Evolutionary conservation across 2,329 filamentous ascomycete genomes (phyloP), one percentile per base, ranked within the genome.

Genomic region (Penicillium sp.): DNA sequence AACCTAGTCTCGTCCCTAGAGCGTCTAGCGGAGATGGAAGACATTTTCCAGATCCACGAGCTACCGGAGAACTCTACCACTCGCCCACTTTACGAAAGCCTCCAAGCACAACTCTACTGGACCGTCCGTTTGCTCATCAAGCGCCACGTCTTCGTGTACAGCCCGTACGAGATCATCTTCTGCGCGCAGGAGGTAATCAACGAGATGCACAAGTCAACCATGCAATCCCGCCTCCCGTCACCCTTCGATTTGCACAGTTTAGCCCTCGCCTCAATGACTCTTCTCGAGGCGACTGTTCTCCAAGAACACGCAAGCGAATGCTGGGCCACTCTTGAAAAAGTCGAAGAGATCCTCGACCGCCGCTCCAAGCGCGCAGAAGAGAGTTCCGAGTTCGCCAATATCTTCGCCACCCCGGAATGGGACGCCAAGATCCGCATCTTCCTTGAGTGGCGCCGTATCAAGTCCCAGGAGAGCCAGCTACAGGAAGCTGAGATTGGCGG

Each of bases 331-430:
- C 70, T 87, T n/a, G 74, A 78, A 29, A 80, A 79, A 50, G 81
- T 83, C 4, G 79, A 83, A 51, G 72, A 75, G 11, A 74, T 82
- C 3, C 73, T 82, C 44, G 76, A 79, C 39, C 70, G 75, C 9
- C 78, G 81, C 23, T 76, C 70, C 23, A 73, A 72, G 60, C 63
- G 64, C 31, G 55, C 65, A 10, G 38, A 63, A 11, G 63, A 69
- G 27, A 63, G 63, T 2, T 57, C 65, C 9, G 75, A 77, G 50
- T 76, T 76, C 31, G 68, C 69, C 3, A 70, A 74, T 47, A 69
- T 77, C 25, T 76, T 77, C 57, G 65, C 68, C 19, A 76, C 74
- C 1, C 67, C 69, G 6, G 66, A 68, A 34, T 78, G 76, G 76
- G 75, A 77, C 58, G 63, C 68, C 7, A 75, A 75, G 54, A 73